Percentiles rank a stretch among this genome's conserved stretches.
Conservation (phyloP, 2,329 filamentous ascomycete species). For the Ophiostoma populinum region DNA sequence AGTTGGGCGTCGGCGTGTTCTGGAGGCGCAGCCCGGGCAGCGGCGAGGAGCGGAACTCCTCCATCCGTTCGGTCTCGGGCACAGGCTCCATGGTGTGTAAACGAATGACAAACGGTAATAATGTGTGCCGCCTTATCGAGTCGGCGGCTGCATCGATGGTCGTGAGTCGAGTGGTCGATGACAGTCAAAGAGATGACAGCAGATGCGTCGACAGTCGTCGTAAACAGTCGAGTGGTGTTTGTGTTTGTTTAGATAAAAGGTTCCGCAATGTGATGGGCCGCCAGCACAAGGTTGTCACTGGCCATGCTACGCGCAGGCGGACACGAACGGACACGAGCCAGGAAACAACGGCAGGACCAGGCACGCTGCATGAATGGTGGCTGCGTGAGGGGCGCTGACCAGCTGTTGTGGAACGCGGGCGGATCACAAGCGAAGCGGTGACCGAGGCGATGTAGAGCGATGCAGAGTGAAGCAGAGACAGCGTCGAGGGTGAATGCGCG, state of each 20-base stretch:
- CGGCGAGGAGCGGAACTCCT: conserved; percentile 44
- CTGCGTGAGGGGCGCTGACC: background rate
- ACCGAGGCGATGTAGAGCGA: background rate
- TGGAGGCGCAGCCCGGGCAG: conserved; percentile 35
- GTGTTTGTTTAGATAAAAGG: background rate
- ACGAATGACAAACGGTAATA: too few species aligned
- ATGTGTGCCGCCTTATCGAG: too few species aligned
- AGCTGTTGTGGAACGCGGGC: conserved; percentile 5
- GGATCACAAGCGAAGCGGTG: background rate
- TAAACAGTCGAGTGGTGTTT: background rate
- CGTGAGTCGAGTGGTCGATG: too few species aligned
- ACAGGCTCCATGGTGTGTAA: conserved; percentile 42
- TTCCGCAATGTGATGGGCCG: background rate
- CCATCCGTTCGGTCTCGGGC: conserved; percentile 50
- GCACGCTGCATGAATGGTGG: background rate
- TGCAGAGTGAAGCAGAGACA: background rate
- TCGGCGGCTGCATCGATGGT: background rate
- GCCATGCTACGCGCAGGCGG: conserved; percentile 2
- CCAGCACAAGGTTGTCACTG: background rate
- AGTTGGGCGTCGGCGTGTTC: conserved; percentile 17
- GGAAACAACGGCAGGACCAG: background rate
- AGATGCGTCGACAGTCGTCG: background rate
- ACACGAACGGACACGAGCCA: too few species aligned
- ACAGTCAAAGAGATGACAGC: background rate
- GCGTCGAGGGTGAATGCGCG: too few species aligned